phyloP scores from a whole-genome alignment of 1,139 yeast species.

The Komagataea norvegica region DNA sequence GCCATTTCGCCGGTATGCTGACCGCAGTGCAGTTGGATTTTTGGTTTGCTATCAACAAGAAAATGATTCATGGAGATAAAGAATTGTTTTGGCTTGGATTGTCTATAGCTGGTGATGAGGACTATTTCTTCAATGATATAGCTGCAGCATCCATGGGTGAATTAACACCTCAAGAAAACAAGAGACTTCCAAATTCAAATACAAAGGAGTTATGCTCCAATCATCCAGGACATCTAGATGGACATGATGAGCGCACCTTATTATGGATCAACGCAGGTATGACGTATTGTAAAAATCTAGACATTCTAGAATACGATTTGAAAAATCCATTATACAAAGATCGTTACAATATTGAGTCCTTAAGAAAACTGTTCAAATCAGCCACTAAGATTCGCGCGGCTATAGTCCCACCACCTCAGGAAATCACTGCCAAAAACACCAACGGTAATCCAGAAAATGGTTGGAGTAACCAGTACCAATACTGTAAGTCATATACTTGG shows the following conservation, averaged over 20 bases:
- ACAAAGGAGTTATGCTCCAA: constrained; percentile 57
- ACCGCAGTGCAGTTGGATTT: constrained; percentile 41
- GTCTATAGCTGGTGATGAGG: constrained; percentile 47
- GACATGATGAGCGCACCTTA: constrained; percentile 34
- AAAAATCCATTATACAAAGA: constrained; percentile 18
- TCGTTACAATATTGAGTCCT: constrained; percentile 6
- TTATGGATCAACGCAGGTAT: constrained; percentile 71
- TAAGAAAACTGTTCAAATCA: constrained; percentile 30
- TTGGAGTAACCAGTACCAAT: constrained; percentile 34
- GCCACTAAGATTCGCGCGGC: constrained; percentile 46
- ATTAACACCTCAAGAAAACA: constrained; percentile 24
- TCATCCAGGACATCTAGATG: constrained; percentile 60
- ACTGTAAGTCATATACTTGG: constrained; percentile 50
- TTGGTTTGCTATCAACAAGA: constrained; percentile 35
- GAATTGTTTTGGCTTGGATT: constrained; percentile 63
- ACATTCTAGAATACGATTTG: constrained; percentile 7
- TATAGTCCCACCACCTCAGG: constrained; percentile 62
- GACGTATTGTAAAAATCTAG: constrained; percentile 48
- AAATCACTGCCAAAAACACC: constrained; percentile 28
- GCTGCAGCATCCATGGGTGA: constrained; percentile 50
- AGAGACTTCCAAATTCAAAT: constrained; percentile 12
- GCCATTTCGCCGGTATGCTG: constrained; percentile 41
- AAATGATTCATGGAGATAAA: constrained; percentile 56
- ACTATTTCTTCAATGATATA: constrained; percentile 41
- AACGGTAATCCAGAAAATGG: constrained; percentile 25